A percentile compares a stretch with the other conserved stretches of the same genome.
Evolutionary conservation across 768 basidiomycete genomes (phyloP).

Genomic region (Mycena metata): DNA sequence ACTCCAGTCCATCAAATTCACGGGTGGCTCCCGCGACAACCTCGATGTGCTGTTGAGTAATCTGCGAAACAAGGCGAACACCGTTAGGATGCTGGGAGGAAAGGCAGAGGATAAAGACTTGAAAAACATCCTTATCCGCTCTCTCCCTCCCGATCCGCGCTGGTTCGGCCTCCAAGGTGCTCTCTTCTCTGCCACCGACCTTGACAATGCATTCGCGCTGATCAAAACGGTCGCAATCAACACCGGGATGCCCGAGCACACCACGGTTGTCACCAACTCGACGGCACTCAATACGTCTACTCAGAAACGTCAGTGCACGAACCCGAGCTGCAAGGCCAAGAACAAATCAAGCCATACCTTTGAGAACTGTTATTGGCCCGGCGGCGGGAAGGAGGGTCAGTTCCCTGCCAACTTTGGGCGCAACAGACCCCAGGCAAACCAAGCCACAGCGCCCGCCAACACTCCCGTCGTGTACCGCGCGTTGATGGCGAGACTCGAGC

Average conservation of each 20-base stretch:
- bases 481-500: background rate
- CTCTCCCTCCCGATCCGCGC: conserved; percentile 3
- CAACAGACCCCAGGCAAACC: background rate
- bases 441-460: background rate
- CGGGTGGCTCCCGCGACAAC: background rate
- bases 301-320: background rate
- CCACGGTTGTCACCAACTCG: background rate
- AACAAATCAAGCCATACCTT: conserved; percentile 40
- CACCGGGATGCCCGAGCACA: conserved; percentile 12
- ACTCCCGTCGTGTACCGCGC: background rate
- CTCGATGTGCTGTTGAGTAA: conserved; percentile 5
- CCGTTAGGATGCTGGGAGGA: conserved; percentile 8
- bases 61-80: conserved; percentile 17
- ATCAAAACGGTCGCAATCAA: conserved; percentile 11
- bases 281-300: background rate
- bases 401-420: conserved; percentile 41
- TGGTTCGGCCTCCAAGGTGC: conserved; percentile 21
- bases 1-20: conserved; percentile 15
- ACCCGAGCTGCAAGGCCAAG: conserved; percentile 31
- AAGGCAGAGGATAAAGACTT: conserved; percentile 13
- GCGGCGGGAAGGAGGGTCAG: conserved; percentile 53
- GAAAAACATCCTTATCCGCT: conserved; percentile 17
- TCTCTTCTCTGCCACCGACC: conserved; percentile 3
- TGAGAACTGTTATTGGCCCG: conserved; percentile 13
- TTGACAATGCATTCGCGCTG: conserved; percentile 6